Percentiles rank a stretch among this genome's conserved stretches.
Evolutionary conservation across 208 protist genomes (phyloP).

Genomic region (Leishmania lainsoni): DNA sequence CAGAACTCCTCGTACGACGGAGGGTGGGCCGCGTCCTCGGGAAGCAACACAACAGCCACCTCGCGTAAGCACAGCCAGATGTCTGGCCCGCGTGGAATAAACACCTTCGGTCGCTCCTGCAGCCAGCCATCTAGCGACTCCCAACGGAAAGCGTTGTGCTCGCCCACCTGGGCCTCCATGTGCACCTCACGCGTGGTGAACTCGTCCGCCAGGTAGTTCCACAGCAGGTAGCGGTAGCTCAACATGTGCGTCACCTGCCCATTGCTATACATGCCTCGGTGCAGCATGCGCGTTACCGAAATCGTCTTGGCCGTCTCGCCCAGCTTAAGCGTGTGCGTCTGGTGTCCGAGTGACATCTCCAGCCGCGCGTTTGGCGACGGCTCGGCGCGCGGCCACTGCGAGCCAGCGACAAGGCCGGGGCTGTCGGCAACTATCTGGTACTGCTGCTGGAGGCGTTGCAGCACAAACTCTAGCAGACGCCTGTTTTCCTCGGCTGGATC

Average conservation of each 20-base stretch:
- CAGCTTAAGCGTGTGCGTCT: slow-evolving; percentile 83
- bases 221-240: slow-evolving; percentile 69
- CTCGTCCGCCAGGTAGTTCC: slow-evolving; percentile 70
- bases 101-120: slow-evolving; percentile 43
- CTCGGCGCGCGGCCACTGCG: slow-evolving; percentile 43
- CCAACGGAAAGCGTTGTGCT: slow-evolving; percentile 64
- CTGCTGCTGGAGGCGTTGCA: slow-evolving; percentile 85
- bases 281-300: slow-evolving; percentile 75
- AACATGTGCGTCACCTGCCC: slow-evolving; percentile 69
- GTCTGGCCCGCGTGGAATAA: slow-evolving; percentile 45
- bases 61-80: slow-evolving; percentile 55
- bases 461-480: slow-evolving; percentile 73
- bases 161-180: slow-evolving; percentile 72
- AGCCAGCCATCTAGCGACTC: slow-evolving; percentile 79
- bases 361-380: slow-evolving; percentile 65
- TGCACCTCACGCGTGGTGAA: slow-evolving; percentile 58
- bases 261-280: slow-evolving; percentile 86
- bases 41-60: slow-evolving; percentile 72
- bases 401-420: slow-evolving; percentile 26
- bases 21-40: slow-evolving; percentile 43
- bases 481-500: slow-evolving; percentile 27
- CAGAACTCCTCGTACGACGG: slow-evolving; percentile 67
- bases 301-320: slow-evolving; percentile 72
- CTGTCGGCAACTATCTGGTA: slow-evolving; percentile 86
- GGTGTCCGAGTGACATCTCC: slow-evolving; percentile 84